Evolutionary conservation across 1,284 basidiomycete genomes (phyloP).

Genomic region (Heterobasidion parviporum): DNA sequence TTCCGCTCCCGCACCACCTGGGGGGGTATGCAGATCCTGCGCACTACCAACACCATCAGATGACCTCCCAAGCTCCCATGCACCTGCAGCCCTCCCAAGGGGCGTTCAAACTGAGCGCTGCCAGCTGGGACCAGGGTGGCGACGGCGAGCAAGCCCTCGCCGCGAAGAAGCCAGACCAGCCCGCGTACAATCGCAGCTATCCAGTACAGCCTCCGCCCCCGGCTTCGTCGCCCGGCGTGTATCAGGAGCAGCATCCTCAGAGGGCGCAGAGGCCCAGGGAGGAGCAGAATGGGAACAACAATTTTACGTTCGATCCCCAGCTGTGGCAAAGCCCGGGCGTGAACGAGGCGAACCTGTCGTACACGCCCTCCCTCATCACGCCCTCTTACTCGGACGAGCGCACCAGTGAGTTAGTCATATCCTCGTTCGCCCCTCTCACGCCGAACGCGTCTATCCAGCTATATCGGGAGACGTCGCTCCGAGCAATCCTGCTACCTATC

Average conservation of each 20-base stretch:
- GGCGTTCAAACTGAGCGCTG: constrained; percentile 12
- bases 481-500: constrained; percentile 7
- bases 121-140: constrained; percentile 24
- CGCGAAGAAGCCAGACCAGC: constrained; percentile 23
- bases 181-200: constrained; percentile 14
- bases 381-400: constrained; percentile 40
- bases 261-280: constrained; percentile 8
- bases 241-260: constrained; percentile 5
- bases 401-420: constrained; percentile 23
- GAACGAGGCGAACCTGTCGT: constrained; percentile 21
- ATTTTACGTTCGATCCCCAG: constrained; percentile 2
- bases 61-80: constrained; percentile 3
- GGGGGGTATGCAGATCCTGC: constrained; percentile 3
- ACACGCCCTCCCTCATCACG: constrained; percentile 27
- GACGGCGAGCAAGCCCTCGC: constrained; percentile 26
- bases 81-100: constrained; percentile 5
- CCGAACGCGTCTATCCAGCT: constrained; percentile 6
- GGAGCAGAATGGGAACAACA: neutral
- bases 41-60: constrained; percentile 7
- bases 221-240: constrained; percentile 1
- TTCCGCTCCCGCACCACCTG: constrained; percentile 14
- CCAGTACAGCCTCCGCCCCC: neutral
- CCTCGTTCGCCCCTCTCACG: neutral
- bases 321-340: constrained; percentile 7
- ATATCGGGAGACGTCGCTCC: constrained; percentile 7